Evolutionary conservation across 306 rosid genomes (phyloP).

Genomic region (Rosa lucieae): DNA sequence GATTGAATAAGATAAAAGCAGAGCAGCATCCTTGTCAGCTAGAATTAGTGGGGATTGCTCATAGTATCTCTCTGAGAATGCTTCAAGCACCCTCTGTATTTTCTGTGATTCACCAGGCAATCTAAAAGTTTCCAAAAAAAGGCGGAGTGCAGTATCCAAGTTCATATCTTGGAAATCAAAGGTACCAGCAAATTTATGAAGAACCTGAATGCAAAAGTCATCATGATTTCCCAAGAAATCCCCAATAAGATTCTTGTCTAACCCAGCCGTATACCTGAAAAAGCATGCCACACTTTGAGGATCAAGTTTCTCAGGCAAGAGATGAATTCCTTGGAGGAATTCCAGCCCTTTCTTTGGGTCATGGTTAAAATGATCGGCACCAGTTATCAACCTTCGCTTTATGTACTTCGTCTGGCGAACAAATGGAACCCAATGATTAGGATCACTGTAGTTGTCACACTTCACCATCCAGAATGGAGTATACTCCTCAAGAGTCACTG

Average conservation of each 20-base stretch:
- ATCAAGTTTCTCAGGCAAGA: conserved; percentile 97
- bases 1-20: conserved; percentile 80
- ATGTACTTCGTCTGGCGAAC: conserved; percentile 77
- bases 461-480: conserved; percentile 95
- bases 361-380: conserved; percentile 97
- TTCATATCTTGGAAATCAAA: conserved; percentile 97
- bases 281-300: conserved; percentile 99
- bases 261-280: conserved; percentile 93
- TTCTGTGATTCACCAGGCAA: conserved; percentile 98
- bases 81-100: conserved; percentile 98
- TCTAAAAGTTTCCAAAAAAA: conserved; percentile 90
- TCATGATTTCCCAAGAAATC: conserved; percentile 97
- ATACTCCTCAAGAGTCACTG: conserved; percentile 75
- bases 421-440: conserved; percentile 86
- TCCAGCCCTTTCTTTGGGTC: conserved; percentile 98
- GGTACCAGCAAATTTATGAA: conserved; percentile 93
- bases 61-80: conserved; percentile 97
- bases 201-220: conserved; percentile 98
- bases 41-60: conserved; percentile 91
- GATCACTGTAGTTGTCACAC: conserved; percentile 84
- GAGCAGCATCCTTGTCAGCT: conserved; percentile 97
- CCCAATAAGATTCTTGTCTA: conserved; percentile 97
- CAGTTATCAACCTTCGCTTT: conserved; percentile 92
- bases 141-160: conserved; percentile 93
- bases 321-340: conserved; percentile 94